Evolutionary conservation across 2,329 filamentous ascomycete genomes (phyloP), one percentile per base, ranked within the genome.

Genomic region (Curvularia sp.): DNA sequence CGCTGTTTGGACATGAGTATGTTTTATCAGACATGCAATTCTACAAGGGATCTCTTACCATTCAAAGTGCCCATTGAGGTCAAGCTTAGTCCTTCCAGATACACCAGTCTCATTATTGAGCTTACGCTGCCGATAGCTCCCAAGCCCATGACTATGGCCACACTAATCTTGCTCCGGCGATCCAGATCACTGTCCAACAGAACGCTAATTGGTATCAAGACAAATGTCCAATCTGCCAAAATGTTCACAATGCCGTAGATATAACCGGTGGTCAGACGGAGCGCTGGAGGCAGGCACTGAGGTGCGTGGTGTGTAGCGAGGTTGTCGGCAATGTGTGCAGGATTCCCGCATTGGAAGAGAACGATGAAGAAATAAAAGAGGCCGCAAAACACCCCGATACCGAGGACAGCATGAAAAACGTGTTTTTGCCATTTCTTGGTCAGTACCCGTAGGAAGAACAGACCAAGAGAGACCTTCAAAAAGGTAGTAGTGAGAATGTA

Each of bases 401-500:
- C 25, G 32, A 58, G 51, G n/a, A 49, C 27, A 6, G 48, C 19
- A 12, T 58, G 51, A 15, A 58, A 59, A 5, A 59, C 19, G 18
- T 30, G 34, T 27, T 46, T 68, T 64, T 76, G 73, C 73, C 74
- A 76, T 12, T 53, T 63, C 36, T 72, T 67, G 9, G 69, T 74
- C 10, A 76, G 61, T 5, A 76, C 63, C 18, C 74, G 71, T 1
- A 76, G 65, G 45, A 76, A 76, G 68, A 76, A 76, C 21, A 76
- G 71, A 1, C 74, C 73, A 3, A 76, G 60, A 2, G 74, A 75
- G 12, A 75, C 67, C 62, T 84, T 85, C 43, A 83, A 76, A 18
- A 81, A 66, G 5, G 80, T 78, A 6, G 80, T 83, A 0, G 80
- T 79, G 59, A 83, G 74, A 25, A 82, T 79, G 67, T 86, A 87